A percentile compares a stretch with the other conserved stretches of the same genome.
phyloP scores from a whole-genome alignment of 164 flowering plant species.

The Hamamelis virginiana region DNA sequence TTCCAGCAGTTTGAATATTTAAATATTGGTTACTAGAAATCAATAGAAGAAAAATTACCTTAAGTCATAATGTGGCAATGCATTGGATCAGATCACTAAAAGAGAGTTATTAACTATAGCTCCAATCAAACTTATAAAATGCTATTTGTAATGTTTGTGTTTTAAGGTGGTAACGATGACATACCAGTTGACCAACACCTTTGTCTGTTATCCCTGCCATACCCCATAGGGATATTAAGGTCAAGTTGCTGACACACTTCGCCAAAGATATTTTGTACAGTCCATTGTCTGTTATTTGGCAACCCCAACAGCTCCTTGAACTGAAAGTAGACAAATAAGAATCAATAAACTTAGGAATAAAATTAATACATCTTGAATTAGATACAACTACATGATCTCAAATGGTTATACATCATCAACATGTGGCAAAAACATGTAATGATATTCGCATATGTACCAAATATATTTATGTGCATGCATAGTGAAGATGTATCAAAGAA shows the following conservation, averaged over 20 bases:
- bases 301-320: conserved; percentile 92
- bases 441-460: neutral
- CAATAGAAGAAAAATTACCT: no score
- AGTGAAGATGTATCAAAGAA: neutral
- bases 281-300: conserved; percentile 90
- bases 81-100: no score
- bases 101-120: no score
- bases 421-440: neutral
- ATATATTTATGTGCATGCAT: neutral
- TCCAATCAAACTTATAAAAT: neutral
- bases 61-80: no score
- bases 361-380: neutral
- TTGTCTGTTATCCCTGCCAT: conserved; percentile 81
- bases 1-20: no score
- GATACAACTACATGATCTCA: neutral
- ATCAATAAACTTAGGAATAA: neutral
- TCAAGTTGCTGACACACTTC: conserved; percentile 75
- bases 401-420: neutral
- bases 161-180: neutral
- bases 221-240: conserved; percentile 93
- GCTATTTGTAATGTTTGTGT: neutral
- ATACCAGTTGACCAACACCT: conserved; percentile 88
- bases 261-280: conserved; percentile 66
- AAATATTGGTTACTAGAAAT: no score
- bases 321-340: conserved; percentile 33